A percentile compares a stretch with the other conserved stretches of the same genome.
phyloP scores from a whole-genome alignment of 225 moss, liverwort and hornwort genomes.

The Ulota crispa region DNA sequence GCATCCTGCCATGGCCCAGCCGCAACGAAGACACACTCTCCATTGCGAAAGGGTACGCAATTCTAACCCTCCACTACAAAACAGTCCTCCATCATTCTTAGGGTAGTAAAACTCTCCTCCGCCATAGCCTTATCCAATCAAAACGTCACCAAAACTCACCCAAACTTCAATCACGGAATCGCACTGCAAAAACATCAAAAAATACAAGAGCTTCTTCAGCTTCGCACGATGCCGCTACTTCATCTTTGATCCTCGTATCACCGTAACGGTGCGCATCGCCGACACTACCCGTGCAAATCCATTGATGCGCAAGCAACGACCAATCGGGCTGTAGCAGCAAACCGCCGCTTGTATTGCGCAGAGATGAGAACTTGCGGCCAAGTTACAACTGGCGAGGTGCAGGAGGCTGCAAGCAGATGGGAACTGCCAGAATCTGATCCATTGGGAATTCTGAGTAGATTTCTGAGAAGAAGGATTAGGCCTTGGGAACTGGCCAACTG shows the following conservation, averaged over 20 bases:
- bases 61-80: constrained; percentile 13
- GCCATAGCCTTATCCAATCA: constrained; percentile 17
- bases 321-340: neutral
- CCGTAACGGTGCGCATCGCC: neutral
- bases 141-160: neutral
- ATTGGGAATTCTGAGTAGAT: neutral
- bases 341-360: neutral
- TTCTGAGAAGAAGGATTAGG: neutral
- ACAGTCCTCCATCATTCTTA: constrained; percentile 8
- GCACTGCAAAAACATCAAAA: neutral
- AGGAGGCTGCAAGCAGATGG: neutral
- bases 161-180: neutral
- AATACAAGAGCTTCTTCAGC: neutral
- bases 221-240: neutral
- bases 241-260: neutral
- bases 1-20: constrained; percentile 26
- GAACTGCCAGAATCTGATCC: constrained; percentile 1
- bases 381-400: constrained; percentile 14
- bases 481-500: too few relatives aligned
- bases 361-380: neutral
- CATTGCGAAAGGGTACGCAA: constrained; percentile 14
- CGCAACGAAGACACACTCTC: constrained; percentile 39
- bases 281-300: neutral
- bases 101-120: neutral
- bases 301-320: neutral